phyloP scores from a whole-genome alignment of 108 stramenopile genomes.

The Schizochytrium sp. region DNA sequence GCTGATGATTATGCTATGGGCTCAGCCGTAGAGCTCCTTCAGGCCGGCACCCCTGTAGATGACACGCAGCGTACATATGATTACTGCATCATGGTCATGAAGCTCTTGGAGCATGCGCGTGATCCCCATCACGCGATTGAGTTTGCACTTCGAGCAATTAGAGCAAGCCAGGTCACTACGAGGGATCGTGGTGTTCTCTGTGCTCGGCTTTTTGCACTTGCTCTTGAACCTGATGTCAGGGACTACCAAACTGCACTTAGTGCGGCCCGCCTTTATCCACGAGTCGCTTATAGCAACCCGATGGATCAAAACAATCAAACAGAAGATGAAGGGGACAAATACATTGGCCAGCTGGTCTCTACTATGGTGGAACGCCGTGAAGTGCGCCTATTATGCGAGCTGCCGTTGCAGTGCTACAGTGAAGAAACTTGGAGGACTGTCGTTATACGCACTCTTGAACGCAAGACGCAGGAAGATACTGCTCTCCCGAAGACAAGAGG shows the following conservation, averaged over 20 bases:
- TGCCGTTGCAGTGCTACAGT: constrained; percentile 38
- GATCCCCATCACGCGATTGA: not conserved
- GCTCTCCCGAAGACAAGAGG: not conserved
- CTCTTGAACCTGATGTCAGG: not conserved
- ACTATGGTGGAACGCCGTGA: constrained; percentile 14
- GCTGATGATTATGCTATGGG: not conserved
- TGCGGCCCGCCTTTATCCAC: constrained; percentile 18
- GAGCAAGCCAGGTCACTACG: no score
- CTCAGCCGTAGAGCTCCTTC: constrained; percentile 1
- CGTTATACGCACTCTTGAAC: constrained; percentile 27
- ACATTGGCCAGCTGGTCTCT: constrained; percentile 49
- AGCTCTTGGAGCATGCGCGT: constrained; percentile 3
- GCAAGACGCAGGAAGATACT: not conserved
- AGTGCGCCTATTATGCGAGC: constrained; percentile 36
- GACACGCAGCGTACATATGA: not conserved
- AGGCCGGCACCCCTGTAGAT: not conserved
- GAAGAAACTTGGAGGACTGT: constrained; percentile 45
- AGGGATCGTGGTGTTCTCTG: not conserved
- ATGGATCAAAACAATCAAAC: not conserved
- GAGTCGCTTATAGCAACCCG: not conserved
- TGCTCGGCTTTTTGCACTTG: constrained; percentile 38
- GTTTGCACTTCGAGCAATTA: constrained; percentile 31
- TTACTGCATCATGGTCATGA: constrained; percentile 31
- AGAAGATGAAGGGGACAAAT: constrained; percentile 5
- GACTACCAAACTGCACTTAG: constrained; percentile 33